Conservation (phyloP, 768 basidiomycete species). For the Lactarius sanguifluus region DNA sequence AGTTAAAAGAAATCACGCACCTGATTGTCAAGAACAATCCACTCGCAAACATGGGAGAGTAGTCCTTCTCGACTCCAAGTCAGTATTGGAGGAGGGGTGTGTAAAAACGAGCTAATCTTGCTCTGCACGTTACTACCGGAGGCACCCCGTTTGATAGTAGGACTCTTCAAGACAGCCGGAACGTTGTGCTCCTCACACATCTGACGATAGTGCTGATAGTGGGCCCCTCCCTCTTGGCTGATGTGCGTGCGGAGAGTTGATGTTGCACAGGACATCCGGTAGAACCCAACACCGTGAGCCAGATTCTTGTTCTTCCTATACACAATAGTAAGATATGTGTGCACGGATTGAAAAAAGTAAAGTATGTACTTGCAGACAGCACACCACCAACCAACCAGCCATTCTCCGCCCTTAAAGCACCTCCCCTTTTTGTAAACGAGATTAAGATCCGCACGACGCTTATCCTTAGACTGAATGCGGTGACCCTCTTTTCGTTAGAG, state of each 20-base stretch:
- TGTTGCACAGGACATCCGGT: too few relatives aligned
- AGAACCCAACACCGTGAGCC: too few relatives aligned
- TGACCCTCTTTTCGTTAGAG: too few relatives aligned
- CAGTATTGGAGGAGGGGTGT: neutral
- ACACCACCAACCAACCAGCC: neutral
- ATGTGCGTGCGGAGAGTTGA: too few relatives aligned
- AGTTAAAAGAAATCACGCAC: too few relatives aligned
- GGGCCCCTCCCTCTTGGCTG: too few relatives aligned
- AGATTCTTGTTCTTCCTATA: too few relatives aligned
- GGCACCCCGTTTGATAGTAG: neutral
- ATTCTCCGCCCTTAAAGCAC: neutral
- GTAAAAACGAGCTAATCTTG: neutral
- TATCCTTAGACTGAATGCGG: neutral
- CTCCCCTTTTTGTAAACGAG: neutral
- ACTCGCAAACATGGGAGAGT: neutral
- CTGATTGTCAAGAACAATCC: conserved; percentile 4
- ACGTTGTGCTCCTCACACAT: neutral
- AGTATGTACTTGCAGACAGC: too few relatives aligned
- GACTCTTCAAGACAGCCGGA: neutral
- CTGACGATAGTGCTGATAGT: too few relatives aligned
- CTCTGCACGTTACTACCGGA: neutral
- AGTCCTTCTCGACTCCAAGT: neutral
- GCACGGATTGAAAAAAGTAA: too few relatives aligned
- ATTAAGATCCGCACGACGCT: neutral
- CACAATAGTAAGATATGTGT: too few relatives aligned